Percentiles rank a stretch among this genome's conserved stretches.
Conservation (phyloP, 352 stramenopile genomes). For the Phytopythium kandeliae region DNA sequence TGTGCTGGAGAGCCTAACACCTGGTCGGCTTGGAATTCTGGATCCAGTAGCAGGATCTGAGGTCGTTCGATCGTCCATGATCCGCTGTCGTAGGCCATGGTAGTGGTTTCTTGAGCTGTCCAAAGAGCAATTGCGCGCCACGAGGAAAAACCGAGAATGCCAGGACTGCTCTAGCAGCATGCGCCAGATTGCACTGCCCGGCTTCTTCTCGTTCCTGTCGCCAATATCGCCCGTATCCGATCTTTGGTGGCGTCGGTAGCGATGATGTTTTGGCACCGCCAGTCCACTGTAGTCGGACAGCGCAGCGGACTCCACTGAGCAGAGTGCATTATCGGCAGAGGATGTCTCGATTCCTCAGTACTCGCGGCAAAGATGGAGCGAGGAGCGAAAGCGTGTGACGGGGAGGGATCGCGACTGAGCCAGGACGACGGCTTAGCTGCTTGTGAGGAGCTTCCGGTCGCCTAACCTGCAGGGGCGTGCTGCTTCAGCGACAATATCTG, state of each 20-base stretch:
- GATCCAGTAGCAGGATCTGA: slow-evolving; percentile 2
- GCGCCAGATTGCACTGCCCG: too few species aligned
- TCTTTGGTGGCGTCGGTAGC: too few species aligned
- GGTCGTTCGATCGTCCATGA: neutral
- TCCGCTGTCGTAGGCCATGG: neutral
- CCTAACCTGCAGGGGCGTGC: too few species aligned
- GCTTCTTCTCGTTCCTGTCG: too few species aligned
- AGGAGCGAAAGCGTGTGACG: neutral
- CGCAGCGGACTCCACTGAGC: too few species aligned
- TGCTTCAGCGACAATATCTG: neutral
- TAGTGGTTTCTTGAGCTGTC: neutral
- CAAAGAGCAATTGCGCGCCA: neutral
- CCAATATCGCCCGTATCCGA: too few species aligned
- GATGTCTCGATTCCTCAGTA: too few species aligned
- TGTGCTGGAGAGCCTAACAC: neutral
- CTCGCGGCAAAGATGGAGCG: too few species aligned
- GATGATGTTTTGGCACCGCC: too few species aligned
- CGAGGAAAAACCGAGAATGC: neutral
- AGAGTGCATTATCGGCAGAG: too few species aligned
- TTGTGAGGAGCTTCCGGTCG: too few species aligned
- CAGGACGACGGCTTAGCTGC: neutral
- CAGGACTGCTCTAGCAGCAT: too few species aligned
- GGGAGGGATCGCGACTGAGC: neutral
- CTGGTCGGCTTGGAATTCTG: neutral
- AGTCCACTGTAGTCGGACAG: slow-evolving; percentile 1